These are phyloP conservation scores for Ploettnerulaceae sp. DNA, from an alignment of 2,329 filamentous ascomycete genomes.

Conservation along the genomic window DNA sequence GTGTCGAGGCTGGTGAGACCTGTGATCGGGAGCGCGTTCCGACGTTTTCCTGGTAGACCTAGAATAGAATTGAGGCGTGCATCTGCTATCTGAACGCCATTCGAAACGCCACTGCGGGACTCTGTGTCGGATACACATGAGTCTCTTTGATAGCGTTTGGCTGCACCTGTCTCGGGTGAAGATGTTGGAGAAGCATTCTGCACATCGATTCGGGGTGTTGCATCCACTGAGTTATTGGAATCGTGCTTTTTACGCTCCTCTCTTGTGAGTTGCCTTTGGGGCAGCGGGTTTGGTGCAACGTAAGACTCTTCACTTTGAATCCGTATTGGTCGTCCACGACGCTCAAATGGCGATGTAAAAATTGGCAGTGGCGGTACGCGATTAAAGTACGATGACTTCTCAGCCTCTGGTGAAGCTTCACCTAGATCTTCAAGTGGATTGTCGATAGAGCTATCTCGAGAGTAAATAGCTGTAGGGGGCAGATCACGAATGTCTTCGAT, in stretches of 20 bases:
- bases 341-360: constrained; percentile 45
- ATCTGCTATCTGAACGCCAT: constrained; percentile 26
- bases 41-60: constrained; percentile 32
- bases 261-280: constrained; percentile 36
- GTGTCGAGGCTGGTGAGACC: constrained; percentile 40
- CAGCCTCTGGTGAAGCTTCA: constrained; percentile 14
- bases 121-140: constrained; percentile 31
- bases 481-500: constrained; percentile 40
- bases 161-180: constrained; percentile 19
- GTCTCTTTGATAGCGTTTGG: constrained; percentile 14
- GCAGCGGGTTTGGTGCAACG: constrained; percentile 33
- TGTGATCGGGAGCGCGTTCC: constrained; percentile 40
- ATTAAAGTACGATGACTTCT: constrained; percentile 22
- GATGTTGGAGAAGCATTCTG: constrained; percentile 34
- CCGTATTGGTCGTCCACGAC: constrained; percentile 32
- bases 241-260: constrained; percentile 37
- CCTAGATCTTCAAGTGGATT: constrained; percentile 15
- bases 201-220: constrained; percentile 46
- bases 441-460: constrained; percentile 36
- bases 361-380: constrained; percentile 43
- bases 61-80: constrained; percentile 35
- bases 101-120: constrained; percentile 23
- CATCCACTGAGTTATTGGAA: constrained; percentile 41
- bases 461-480: constrained; percentile 35
- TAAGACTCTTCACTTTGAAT: constrained; percentile 25